These are phyloP conservation scores for Ganoderma resinaceum DNA, from an alignment of 1,284 basidiomycete genomes.

Conservation along the genomic window DNA sequence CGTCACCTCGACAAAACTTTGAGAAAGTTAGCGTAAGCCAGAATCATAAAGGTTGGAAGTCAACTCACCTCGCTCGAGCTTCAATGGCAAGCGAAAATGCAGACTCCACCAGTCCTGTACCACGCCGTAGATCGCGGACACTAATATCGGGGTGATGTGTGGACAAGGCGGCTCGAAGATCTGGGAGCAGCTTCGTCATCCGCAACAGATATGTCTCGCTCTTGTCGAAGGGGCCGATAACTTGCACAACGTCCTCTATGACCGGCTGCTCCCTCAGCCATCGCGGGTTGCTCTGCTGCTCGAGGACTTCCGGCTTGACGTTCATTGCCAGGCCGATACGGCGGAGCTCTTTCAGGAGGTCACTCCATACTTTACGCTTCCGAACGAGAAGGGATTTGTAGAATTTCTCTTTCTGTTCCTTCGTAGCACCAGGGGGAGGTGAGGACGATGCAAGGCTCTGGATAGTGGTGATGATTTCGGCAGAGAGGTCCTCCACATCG, in stretches of 20 bases:
- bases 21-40: constrained; percentile 28
- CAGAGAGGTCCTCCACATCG: constrained; percentile 68
- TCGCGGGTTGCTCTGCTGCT: constrained; percentile 65
- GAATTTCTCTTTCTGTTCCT: constrained; percentile 74
- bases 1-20: constrained; percentile 29
- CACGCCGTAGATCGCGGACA: constrained; percentile 87
- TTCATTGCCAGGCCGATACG: constrained; percentile 79
- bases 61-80: constrained; percentile 45
- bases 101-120: constrained; percentile 83
- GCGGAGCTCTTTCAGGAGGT: constrained; percentile 91
- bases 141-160: constrained; percentile 84
- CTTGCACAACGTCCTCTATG: constrained; percentile 26
- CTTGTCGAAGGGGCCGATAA: constrained; percentile 40
- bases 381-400: constrained; percentile 81
- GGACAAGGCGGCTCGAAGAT: constrained; percentile 69
- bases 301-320: constrained; percentile 76
- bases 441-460: constrained; percentile 66
- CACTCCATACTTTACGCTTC: constrained; percentile 93
- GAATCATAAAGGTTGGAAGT: background rate
- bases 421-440: constrained; percentile 52
- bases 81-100: constrained; percentile 70
- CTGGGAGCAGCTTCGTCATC: constrained; percentile 73
- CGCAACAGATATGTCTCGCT: constrained; percentile 78
- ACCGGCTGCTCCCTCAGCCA: constrained; percentile 74
- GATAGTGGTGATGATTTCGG: constrained; percentile 78